These are phyloP conservation scores for Didymosphaeria variabile DNA, from an alignment of 2,329 filamentous ascomycete genomes.

Conservation along the genomic window DNA sequence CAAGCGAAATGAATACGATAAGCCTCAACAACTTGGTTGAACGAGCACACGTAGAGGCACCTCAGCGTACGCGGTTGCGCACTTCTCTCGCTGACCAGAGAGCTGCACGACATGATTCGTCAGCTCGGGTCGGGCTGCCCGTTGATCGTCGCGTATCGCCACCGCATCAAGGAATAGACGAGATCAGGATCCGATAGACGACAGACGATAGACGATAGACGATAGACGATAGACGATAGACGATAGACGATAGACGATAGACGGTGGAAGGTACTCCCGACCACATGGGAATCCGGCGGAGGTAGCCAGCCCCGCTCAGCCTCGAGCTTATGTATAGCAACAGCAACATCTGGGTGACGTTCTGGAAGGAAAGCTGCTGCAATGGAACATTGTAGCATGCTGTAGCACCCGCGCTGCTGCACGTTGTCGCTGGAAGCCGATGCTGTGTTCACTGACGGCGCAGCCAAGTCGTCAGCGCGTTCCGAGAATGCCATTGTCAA, in stretches of 20 bases:
- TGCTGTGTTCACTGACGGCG: background rate
- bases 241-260: too few relatives aligned
- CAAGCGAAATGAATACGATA: too few relatives aligned
- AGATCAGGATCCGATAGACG: slow-evolving; percentile 7
- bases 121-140: slow-evolving; percentile 4
- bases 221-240: too few relatives aligned
- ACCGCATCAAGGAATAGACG: background rate
- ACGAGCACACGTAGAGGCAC: background rate
- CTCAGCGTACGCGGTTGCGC: slow-evolving; percentile 5
- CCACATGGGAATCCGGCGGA: background rate
- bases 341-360: background rate
- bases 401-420: slow-evolving; percentile 11
- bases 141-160: slow-evolving; percentile 12
- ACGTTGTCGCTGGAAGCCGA: slow-evolving; percentile 10
- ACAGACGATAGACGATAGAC: too few relatives aligned
- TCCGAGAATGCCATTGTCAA: background rate
- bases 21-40: too few relatives aligned
- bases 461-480: background rate
- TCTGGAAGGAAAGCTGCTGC: slow-evolving; percentile 15
- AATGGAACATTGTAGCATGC: slow-evolving; percentile 20
- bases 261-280: background rate
- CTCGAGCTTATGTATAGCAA: slow-evolving; percentile 1
- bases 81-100: background rate
- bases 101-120: slow-evolving; percentile 3
- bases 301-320: slow-evolving; percentile 3